Percentiles rank a stretch among this genome's conserved stretches.
These are phyloP conservation scores for Kernera saxatilis DNA, from an alignment of 345 rosid species.

Conservation along the genomic window DNA sequence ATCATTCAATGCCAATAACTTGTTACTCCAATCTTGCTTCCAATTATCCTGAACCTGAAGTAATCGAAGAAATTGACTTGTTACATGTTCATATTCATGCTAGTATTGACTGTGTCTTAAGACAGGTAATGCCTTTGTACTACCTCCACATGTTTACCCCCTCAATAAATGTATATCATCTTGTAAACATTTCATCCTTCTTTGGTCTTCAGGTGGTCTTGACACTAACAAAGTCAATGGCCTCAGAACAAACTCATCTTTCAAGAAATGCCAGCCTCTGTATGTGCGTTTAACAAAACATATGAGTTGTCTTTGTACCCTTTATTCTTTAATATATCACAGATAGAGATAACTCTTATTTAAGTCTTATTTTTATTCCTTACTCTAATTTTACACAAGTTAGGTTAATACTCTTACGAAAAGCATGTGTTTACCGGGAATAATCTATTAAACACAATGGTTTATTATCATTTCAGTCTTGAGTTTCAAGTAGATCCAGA, in stretches of 20 bases:
- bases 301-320: background rate
- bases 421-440: background rate
- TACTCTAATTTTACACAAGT: background rate
- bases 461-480: background rate
- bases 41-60: no score
- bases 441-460: background rate
- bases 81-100: no score
- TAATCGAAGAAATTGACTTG: no score
- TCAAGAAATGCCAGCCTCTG: background rate
- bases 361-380: background rate
- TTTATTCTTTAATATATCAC: background rate
- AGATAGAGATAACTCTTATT: background rate
- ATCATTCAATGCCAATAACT: no score
- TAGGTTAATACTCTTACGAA: background rate
- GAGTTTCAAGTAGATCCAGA: conserved; percentile 16
- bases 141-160: background rate
- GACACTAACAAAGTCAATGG: background rate
- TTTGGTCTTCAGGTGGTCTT: background rate
- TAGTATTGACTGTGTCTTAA: no score
- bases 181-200: background rate
- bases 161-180: background rate
- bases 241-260: background rate
- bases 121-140: no score
- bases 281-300: background rate
- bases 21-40: no score